Conservation (phyloP, 768 basidiomycete genomes). For the Omphalotus guepiniiformis region DNA sequence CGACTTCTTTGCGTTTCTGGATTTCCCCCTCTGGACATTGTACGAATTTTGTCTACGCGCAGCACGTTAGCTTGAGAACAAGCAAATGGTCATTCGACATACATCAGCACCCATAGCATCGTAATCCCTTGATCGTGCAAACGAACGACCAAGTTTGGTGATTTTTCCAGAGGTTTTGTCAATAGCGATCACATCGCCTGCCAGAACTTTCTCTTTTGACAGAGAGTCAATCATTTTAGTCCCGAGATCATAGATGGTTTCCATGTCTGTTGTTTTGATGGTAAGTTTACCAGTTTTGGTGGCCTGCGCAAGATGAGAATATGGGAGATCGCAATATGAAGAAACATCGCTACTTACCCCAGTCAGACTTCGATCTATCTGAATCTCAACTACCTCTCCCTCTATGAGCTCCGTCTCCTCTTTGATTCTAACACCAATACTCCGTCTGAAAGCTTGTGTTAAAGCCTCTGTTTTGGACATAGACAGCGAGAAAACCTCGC, state of each 20-base stretch:
- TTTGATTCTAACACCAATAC: constrained; percentile 96
- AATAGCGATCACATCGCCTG: constrained; percentile 93
- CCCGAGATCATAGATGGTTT: constrained; percentile 97
- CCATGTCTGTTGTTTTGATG: constrained; percentile 99
- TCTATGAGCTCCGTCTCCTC: constrained; percentile 98
- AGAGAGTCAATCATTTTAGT: constrained; percentile 99
- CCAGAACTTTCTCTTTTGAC: constrained; percentile 93
- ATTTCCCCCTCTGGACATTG: constrained; percentile 98
- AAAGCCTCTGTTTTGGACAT: constrained; percentile 99
- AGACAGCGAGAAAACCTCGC: constrained; percentile 96
- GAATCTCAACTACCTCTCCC: constrained; percentile 98
- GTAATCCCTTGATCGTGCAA: constrained; percentile 96
- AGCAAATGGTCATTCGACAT: constrained; percentile 27
- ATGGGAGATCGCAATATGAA: background rate
- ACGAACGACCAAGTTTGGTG: constrained; percentile 92
- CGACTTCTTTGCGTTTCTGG: constrained; percentile 95
- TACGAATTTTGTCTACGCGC: constrained; percentile 87
- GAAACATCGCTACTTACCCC: constrained; percentile 60
- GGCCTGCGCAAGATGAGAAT: constrained; percentile 60
- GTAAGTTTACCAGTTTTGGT: constrained; percentile 98
- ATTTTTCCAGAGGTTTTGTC: constrained; percentile 98
- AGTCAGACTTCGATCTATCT: constrained; percentile 94
- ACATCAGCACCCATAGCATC: constrained; percentile 99
- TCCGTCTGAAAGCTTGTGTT: constrained; percentile 92
- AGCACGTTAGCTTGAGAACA: constrained; percentile 6